phyloP scores from a whole-genome alignment of 768 basidiomycete species.

The Amanita rubescens region DNA sequence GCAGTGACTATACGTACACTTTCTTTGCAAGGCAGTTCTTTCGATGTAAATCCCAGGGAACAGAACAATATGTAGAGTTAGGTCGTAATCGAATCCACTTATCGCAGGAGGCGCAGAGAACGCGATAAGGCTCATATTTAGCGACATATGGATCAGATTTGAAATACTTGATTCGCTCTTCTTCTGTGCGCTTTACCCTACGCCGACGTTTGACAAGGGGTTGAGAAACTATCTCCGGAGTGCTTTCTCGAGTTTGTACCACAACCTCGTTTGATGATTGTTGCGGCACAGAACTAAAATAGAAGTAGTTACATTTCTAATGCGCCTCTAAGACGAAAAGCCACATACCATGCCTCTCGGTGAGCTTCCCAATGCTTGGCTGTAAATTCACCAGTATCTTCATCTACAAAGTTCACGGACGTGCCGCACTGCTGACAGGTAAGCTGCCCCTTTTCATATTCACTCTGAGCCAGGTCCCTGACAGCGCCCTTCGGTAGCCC shows the following conservation, averaged over 20 bases:
- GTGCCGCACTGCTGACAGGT: no score
- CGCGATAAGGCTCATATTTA: constrained; percentile 72
- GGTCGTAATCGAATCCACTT: constrained; percentile 84
- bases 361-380: no score
- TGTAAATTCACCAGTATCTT: no score
- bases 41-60: constrained; percentile 81
- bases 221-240: constrained; percentile 33
- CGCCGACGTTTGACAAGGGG: constrained; percentile 58
- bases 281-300: neutral
- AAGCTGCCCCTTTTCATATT: no score
- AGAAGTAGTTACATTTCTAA: no score
- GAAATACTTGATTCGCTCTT: constrained; percentile 66
- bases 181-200: constrained; percentile 71
- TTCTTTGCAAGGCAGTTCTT: constrained; percentile 79
- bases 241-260: constrained; percentile 35
- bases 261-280: constrained; percentile 25
- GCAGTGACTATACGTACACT: constrained; percentile 36
- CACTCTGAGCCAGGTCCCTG: no score
- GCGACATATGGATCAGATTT: constrained; percentile 69
- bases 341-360: no score
- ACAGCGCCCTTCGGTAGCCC: no score
- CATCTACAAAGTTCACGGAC: no score
- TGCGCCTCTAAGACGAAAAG: no score
- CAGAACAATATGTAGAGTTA: constrained; percentile 84
- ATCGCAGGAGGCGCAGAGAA: constrained; percentile 72